Evolutionary conservation across 164 flowering plant species (phyloP).

Genomic region (Vitis labrusca): DNA sequence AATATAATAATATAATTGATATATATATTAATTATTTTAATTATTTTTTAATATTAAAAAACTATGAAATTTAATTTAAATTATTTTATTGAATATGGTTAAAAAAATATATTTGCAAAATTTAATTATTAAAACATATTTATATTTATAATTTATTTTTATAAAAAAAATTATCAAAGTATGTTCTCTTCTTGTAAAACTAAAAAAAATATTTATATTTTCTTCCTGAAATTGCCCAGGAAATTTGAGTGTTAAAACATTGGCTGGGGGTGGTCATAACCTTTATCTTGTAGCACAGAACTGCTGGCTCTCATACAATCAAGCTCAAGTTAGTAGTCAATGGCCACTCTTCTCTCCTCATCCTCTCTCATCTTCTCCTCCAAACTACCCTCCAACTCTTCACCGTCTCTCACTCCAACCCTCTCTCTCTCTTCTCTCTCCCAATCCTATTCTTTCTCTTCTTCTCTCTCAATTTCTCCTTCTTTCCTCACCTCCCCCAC

Average conservation of each 20-base stretch:
- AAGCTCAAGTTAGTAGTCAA: constrained; percentile 11
- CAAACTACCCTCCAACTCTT: constrained; percentile 18
- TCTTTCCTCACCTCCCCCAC: constrained; percentile 22
- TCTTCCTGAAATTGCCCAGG: background rate
- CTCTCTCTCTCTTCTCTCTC: constrained; percentile 30
- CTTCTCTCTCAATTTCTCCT: constrained; percentile 38
- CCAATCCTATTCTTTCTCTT: constrained; percentile 28
- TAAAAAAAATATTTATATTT: too few species aligned
- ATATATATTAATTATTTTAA: too few species aligned
- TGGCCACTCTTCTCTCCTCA: constrained; percentile 58
- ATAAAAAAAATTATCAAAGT: too few species aligned
- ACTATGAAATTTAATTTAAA: too few species aligned
- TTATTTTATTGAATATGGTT: too few species aligned
- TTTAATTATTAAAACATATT: too few species aligned
- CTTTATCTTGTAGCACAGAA: constrained; percentile 18
- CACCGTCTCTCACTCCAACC: constrained; percentile 26
- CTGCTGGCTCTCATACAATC: constrained; percentile 32
- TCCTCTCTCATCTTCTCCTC: constrained; percentile 45
- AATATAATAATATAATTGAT: too few species aligned
- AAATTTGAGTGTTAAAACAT: constrained; percentile 4
- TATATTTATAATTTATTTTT: too few species aligned
- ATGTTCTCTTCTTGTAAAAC: too few species aligned
- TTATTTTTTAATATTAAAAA: too few species aligned
- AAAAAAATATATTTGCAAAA: too few species aligned
- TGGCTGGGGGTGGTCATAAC: background rate